Base-by-base conservation (phyloP, 805 yeast species). In the Komagataella pastoris region DNA sequence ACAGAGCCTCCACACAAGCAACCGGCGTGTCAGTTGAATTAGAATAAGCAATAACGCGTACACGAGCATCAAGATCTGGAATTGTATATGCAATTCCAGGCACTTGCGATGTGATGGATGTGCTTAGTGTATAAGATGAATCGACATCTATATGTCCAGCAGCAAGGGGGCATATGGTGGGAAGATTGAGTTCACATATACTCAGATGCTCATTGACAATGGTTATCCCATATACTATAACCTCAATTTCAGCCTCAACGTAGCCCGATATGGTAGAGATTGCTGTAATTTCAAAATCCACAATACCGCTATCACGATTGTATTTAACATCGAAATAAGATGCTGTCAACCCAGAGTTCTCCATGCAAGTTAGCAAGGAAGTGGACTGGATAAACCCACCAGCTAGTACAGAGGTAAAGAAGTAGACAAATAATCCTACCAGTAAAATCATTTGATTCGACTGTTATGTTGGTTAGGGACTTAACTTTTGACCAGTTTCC, bases 11-110 rank as follows among this genome's bases (percentile, higher is more conserved):
- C 12, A 93, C 95, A 76, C 99, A 93, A 2, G 98, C 99, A 53
- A 90, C 70, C 3, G 83, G 75, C 6, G 68, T 65, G 19, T 58
- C 49, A 3, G 60, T 67, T 12, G 64, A 56, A 5, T 76, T 70
- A 36, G 77, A 64, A 63, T 81, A 80, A 3, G 85, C 84, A 17
- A 78, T 65, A 46, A 95, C 90, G 56, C 82, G 72, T 24, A 90
- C 97, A 55, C 85, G 77, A 3, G 97, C 99, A 62, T 93, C 99
- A 57, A 93, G 72, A 66, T 93, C 96, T 0, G 99, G 99, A 51
- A 93, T 77, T 1, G 91, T 81, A 67, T 81, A 93, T 1, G 97
- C 97, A 19, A 93, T 73, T 7, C 81, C 76, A 1, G 99, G 99
- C 53, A 93, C 76, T 54, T 75, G 67, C 10, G 68, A 64, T 3